phyloP scores from a whole-genome alignment of 164 flowering plant species.

The Magnolia changhungtana region DNA sequence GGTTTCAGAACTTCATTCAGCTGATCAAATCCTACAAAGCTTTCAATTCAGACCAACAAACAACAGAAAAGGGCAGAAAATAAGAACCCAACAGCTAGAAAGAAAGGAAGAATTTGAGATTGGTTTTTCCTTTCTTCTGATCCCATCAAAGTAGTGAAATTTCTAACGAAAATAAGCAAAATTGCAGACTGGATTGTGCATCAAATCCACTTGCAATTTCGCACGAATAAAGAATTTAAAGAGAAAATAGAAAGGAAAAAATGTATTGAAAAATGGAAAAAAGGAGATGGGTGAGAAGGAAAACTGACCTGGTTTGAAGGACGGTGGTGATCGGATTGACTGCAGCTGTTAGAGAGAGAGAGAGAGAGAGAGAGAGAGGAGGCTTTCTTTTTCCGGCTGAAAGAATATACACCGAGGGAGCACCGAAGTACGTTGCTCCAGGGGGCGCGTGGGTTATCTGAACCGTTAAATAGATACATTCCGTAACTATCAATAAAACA shows the following conservation, averaged over 20 bases:
- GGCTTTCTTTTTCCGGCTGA: not conserved
- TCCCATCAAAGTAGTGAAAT: not conserved
- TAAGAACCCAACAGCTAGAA: not conserved
- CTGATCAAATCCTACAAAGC: not conserved
- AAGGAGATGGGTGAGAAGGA: not conserved
- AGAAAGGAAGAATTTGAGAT: not conserved
- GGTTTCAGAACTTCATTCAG: slow-evolving; percentile 1
- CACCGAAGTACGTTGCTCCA: not conserved
- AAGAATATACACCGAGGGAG: not conserved
- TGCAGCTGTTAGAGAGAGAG: not conserved
- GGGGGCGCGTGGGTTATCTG: not conserved
- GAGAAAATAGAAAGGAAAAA: not conserved
- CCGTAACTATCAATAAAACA: no score
- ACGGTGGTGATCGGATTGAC: slow-evolving; percentile 1
- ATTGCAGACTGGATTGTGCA: not conserved
- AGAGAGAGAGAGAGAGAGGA: not conserved
- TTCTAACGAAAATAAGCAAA: not conserved
- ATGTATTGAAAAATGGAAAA: not conserved
- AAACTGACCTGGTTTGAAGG: not conserved
- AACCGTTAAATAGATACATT: not conserved
- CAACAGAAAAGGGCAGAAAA: no score
- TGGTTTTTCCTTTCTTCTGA: not conserved
- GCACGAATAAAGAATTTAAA: not conserved
- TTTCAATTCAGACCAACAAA: not conserved
- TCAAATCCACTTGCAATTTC: slow-evolving; percentile 9